Evolutionary conservation across 148 eudicot genomes (phyloP), one percentile per base, ranked within the genome.

Genomic region (Rhododendron williamsianum): DNA sequence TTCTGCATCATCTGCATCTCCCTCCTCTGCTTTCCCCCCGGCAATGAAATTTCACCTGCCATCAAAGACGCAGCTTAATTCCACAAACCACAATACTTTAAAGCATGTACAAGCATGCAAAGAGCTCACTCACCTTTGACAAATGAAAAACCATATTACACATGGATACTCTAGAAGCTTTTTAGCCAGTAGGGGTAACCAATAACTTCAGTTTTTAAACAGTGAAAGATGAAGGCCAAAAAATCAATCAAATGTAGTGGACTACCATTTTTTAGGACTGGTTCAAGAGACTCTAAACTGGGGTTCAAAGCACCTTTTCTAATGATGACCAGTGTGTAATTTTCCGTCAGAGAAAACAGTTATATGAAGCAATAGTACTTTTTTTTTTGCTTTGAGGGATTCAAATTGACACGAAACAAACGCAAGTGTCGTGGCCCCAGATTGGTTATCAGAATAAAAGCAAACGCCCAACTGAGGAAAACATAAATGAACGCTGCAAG

Each of bases 21-120:
- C 91, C 87, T 96, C 98, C 25, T 96, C 99, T 56, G 90, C 89
- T 89, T 92, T 96, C 19, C 99, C 99, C 99, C 99, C 1, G 99
- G 99, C 87, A 96, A 90, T 49, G 97, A 88, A 87, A 96, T 95
- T 90, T 96, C 98, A 88, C 99, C 99, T 96, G 89, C 80, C 89
- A 65, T 58, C 83, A 85, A 71, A 82, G 13, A 45, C 27, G 65
- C 27, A 48, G 41, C 9, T 2, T 35, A 49, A 38, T 51, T 76
- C 54, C 5, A 60, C 52, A 73, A 63, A 83, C 25, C 30, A 30
- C 6, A 78, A n/a, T 65, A 25, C 12, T 76, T 9, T 54, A 33
- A 49, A 85, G 82, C 33, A 46, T n/a, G 10, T 58, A 63, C 23
- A 71, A 84, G 21, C 73, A 71, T 38, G 51, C 12, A 36, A 8